Evolutionary conservation across 75 land plant species (phyloP).

Genomic region (Picea glauca): DNA sequence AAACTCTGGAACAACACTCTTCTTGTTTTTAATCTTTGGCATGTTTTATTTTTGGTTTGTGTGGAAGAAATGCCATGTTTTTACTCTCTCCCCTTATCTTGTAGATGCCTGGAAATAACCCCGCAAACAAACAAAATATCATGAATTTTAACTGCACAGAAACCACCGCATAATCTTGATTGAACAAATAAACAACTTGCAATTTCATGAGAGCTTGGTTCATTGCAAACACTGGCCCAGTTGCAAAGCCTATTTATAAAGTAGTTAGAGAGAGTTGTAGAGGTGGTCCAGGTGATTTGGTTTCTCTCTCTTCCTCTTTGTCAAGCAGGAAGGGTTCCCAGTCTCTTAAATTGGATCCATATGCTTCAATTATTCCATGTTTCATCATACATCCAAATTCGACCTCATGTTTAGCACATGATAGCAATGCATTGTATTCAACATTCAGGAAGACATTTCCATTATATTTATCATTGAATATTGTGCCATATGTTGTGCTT

Average conservation of each 20-base stretch:
- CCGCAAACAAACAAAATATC: too few relatives aligned
- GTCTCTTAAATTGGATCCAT: constrained; percentile 42
- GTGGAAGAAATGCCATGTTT: too few relatives aligned
- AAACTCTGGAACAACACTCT: too few relatives aligned
- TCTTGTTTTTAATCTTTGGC: too few relatives aligned
- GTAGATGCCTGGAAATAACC: too few relatives aligned
- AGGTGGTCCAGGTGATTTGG: constrained; percentile 69
- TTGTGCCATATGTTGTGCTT: constrained; percentile 93
- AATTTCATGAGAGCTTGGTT: constrained; percentile 15
- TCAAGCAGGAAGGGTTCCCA: constrained; percentile 32
- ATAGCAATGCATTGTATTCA: constrained; percentile 54
- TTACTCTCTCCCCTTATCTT: too few relatives aligned
- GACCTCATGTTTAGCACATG: constrained; percentile 68
- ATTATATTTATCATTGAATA: constrained; percentile 90
- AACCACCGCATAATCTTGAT: too few relatives aligned
- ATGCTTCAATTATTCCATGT: constrained; percentile 81
- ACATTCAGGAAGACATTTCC: constrained; percentile 35
- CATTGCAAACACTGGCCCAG: constrained; percentile 92
- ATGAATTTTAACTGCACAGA: too few relatives aligned
- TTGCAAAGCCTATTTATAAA: constrained; percentile 79
- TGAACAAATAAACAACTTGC: too few relatives aligned
- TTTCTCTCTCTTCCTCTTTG: constrained; percentile 60
- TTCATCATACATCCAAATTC: constrained; percentile 75
- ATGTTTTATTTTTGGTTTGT: too few relatives aligned
- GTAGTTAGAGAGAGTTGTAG: constrained; percentile 81